A percentile compares a stretch with the other conserved stretches of the same genome.
Conservation (phyloP, 805 yeast genomes). For the Ogataea paradorogensis region DNA sequence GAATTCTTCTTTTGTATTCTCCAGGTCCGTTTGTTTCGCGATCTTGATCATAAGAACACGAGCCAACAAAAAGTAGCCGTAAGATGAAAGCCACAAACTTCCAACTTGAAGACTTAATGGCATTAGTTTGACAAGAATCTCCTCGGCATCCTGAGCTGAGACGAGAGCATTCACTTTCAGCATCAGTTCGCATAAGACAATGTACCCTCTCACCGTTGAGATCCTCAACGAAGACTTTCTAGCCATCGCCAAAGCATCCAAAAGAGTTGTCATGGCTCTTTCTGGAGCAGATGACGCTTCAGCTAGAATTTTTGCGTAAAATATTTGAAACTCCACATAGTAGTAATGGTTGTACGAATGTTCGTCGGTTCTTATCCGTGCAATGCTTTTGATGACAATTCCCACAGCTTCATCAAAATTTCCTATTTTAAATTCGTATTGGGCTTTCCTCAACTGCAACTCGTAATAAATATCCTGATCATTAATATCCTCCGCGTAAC, state of each 20-base stretch:
- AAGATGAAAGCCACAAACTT: constrained; percentile 38
- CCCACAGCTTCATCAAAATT: constrained; percentile 24
- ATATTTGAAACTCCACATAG: constrained; percentile 44
- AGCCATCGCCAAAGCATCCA: constrained; percentile 49
- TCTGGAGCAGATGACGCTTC: constrained; percentile 40
- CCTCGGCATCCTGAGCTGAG: constrained; percentile 39
- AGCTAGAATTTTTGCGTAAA: constrained; percentile 45
- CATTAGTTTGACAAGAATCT: constrained; percentile 40
- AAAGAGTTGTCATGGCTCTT: constrained; percentile 47
- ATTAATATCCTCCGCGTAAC: constrained; percentile 34
- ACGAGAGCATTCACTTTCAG: constrained; percentile 33
- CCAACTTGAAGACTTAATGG: constrained; percentile 43
- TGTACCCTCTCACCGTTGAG: constrained; percentile 44
- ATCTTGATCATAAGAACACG: constrained; percentile 22
- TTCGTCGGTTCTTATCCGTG: constrained; percentile 21
- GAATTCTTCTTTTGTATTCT: constrained; percentile 3
- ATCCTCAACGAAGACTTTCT: constrained; percentile 44
- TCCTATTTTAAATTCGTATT: constrained; percentile 21
- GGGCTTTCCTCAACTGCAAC: constrained; percentile 27
- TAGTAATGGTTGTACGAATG: constrained; percentile 38
- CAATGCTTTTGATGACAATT: constrained; percentile 22
- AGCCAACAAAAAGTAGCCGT: constrained; percentile 36
- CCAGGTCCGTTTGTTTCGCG: background rate
- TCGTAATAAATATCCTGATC: constrained; percentile 30
- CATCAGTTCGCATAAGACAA: constrained; percentile 45